Percentiles rank a stretch among this genome's conserved stretches.
phyloP scores from a whole-genome alignment of 768 basidiomycete species.

The Amanita brunnescens region DNA sequence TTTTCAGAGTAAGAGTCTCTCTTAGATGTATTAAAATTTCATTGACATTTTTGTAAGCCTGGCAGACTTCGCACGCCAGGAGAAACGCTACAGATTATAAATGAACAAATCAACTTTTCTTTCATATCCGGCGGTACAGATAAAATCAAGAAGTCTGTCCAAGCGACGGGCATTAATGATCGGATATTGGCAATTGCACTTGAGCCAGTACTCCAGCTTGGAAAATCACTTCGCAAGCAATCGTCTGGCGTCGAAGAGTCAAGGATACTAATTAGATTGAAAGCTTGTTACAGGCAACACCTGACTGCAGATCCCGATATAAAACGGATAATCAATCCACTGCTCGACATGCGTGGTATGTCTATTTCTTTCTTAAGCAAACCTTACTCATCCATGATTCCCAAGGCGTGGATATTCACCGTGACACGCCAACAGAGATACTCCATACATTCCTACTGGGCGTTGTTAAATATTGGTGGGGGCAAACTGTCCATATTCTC shows the following conservation, averaged over 20 bases:
- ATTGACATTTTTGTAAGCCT: slow-evolving; percentile 7
- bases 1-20: slow-evolving; percentile 16
- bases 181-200: neutral
- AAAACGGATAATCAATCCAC: too few relatives aligned
- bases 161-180: neutral
- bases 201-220: neutral
- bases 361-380: slow-evolving; percentile 7
- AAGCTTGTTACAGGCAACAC: neutral
- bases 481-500: slow-evolving; percentile 21
- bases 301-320: neutral
- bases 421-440: slow-evolving; percentile 36
- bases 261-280: neutral
- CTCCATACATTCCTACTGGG: slow-evolving; percentile 37
- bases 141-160: neutral
- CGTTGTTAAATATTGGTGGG: slow-evolving; percentile 42
- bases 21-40: neutral
- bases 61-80: slow-evolving; percentile 8
- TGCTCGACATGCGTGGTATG: slow-evolving; percentile 3
- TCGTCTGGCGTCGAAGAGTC: neutral
- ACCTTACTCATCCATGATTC: neutral
- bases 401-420: slow-evolving; percentile 31
- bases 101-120: slow-evolving; percentile 13
- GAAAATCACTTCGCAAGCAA: neutral
- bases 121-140: neutral
- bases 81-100: slow-evolving; percentile 13